Percentiles rank a stretch among this genome's conserved stretches.
These are phyloP conservation scores for Penicillium sp. DNA, from an alignment of 2,329 filamentous ascomycete species.

Conservation along the genomic window DNA sequence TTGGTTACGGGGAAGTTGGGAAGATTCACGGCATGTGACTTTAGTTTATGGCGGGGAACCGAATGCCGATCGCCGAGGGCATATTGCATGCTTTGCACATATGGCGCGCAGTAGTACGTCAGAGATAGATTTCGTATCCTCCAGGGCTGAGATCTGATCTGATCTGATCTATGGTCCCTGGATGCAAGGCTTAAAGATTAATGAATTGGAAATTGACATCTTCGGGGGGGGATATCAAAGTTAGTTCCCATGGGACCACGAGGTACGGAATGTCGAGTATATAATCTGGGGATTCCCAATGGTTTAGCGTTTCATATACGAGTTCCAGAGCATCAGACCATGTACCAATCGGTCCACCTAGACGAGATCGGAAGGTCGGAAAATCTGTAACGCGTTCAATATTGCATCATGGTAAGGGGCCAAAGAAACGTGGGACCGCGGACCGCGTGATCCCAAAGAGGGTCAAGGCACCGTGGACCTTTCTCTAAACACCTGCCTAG, in stretches of 20 bases:
- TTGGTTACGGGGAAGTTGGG: not conserved
- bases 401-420: slow-evolving; percentile 8
- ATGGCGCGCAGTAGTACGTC: not conserved
- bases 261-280: not conserved
- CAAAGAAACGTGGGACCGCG: not conserved
- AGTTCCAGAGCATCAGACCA: not conserved
- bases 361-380: not conserved
- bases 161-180: not conserved
- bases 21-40: slow-evolving; percentile 24
- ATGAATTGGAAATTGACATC: not conserved
- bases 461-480: not conserved
- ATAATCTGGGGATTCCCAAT: slow-evolving; percentile 1
- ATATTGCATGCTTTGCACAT: not conserved
- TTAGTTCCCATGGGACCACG: not conserved
- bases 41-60: slow-evolving; percentile 26
- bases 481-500: slow-evolving; percentile 2
- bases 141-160: not conserved
- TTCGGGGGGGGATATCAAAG: not conserved
- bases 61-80: slow-evolving; percentile 29
- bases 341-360: not conserved
- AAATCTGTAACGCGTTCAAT: not conserved
- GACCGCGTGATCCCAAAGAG: not conserved
- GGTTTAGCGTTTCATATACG: not conserved
- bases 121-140: not conserved
- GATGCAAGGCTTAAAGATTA: not conserved